Percentiles rank a stretch among this genome's conserved stretches.
Conservation (phyloP, 2,329 filamentous ascomycete genomes). For the Canariomyces notabilis region DNA sequence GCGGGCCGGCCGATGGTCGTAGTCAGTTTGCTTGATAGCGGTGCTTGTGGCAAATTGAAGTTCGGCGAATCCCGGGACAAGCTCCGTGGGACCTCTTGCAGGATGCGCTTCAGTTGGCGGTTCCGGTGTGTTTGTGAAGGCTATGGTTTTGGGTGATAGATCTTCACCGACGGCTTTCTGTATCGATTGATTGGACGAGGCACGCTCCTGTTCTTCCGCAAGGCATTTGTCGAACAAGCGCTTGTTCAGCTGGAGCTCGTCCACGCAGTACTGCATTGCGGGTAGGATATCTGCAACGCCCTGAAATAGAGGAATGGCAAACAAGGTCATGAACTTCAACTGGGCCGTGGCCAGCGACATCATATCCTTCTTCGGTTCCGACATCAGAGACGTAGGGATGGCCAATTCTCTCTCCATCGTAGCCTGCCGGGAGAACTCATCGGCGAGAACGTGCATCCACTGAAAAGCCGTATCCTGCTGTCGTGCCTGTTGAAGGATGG, state of each 20-base stretch:
- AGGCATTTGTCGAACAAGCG: conserved; percentile 66
- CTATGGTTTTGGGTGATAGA: conserved; percentile 43
- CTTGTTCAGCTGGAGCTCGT: conserved; percentile 76
- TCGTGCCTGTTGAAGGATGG: conserved; percentile 57
- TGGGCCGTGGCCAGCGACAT: conserved; percentile 81
- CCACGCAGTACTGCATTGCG: conserved; percentile 74
- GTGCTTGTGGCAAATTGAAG: conserved; percentile 24
- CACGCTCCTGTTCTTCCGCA: conserved; percentile 50
- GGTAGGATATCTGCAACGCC: conserved; percentile 83
- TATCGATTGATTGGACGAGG: conserved; percentile 27
- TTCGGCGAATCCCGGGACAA: conserved; percentile 16
- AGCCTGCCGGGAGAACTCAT: conserved; percentile 90
- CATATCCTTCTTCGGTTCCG: conserved; percentile 76
- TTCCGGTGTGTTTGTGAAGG: conserved; percentile 31
- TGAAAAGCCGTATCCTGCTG: conserved; percentile 74
- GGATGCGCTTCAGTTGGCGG: conserved; percentile 19
- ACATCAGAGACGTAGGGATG: conserved; percentile 82
- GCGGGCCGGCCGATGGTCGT: conserved; percentile 29
- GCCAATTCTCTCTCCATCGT: conserved; percentile 84
- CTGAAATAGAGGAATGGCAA: conserved; percentile 86
- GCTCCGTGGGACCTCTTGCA: conserved; percentile 11
- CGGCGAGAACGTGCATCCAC: conserved; percentile 92
- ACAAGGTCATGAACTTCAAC: conserved; percentile 94
- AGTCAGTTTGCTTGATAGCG: conserved; percentile 27
- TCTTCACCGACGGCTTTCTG: conserved; percentile 27